Base-by-base conservation (phyloP, 2,329 filamentous ascomycete genomes). In the Trichoderma gracile region DNA sequence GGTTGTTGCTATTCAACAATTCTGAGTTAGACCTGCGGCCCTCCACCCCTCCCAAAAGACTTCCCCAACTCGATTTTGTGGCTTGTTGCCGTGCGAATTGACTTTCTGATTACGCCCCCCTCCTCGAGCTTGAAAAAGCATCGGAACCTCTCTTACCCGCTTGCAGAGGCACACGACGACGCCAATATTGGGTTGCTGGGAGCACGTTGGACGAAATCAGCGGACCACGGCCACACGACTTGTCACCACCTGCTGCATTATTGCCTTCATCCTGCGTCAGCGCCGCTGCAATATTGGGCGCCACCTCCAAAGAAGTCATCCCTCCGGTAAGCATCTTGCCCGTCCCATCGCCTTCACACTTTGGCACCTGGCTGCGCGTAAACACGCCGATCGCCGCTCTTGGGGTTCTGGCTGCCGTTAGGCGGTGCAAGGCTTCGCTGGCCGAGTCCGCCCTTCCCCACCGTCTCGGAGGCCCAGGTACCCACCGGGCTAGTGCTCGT, bases 31-130 rank as follows among this genome's bases (percentile, higher is more conserved):
- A 52, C 59, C 52, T 50, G 52, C 43, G 33, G 52, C 47, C 64
- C 66, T 23, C 25, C 42, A 65, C 59, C 46, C 67, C 19, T 12
- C 30, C 65, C 60, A 53, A 68, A 68, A 45, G 12, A 12, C 40
- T 52, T 47, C 67, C 67, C 67, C 66, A 68, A 68, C 67, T 68
- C 62, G 50, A 67, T 63, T 65, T 42, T 46, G 56, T 62, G 64
- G 59, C 62, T 40, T 52, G 33, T 64, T 65, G 63, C 45, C 52
- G 50, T 62, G 56, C 27, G 47, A 49, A 53, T 54, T 53, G 23
- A 30, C 40, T 46, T 27, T 33, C 27, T 10, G 25, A n/a, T 19
- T 21, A 14, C 33, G 5, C 27, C 25, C 49, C 58, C 25, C 25
- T 25, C 57, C 58, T 42, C 53, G 38, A 46, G 40, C 30, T 62